Base-by-base conservation (phyloP, 192 early-diverging fungal genomes). In the Coemansia umbellata region DNA sequence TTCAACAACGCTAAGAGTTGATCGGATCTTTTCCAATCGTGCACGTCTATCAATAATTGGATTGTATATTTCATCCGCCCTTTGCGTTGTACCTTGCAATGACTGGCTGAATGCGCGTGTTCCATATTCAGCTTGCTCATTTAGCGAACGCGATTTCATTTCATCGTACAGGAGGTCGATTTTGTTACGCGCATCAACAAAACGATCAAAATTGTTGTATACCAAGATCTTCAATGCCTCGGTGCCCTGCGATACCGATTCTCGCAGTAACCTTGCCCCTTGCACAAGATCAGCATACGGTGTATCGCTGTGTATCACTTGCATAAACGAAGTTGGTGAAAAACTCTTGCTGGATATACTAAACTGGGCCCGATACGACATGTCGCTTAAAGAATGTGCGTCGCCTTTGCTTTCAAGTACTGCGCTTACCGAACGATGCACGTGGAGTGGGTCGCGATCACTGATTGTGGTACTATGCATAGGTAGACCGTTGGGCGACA, bases 191-290 rank as follows among this genome's bases (percentile, higher is more conserved):
- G 95, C 93, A 33, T 82, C 88, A 8, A 98, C 94, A 67, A 98
- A 98, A 31, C 92, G 85, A 62, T 95, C 92, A 81, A 98, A 98
- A 65, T 98, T 91, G 52, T 88, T 89, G 64, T 96, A 91, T 36
- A 98, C 95, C 19, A 95, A 64, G 26, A 83, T 85, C 55, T 92
- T 93, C 15, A 94, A 78, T 1, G 87, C 89, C 37, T 94, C 93
- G 0, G 85, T 80, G n/a, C 90, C 83, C 52, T 93, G 84, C 37
- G 86, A 84, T 24, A 94, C 88, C 5, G 85, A 81, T 47, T 66
- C 69, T 41, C 86, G 78, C 24, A 98, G 69, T 5, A 73, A 69
- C 26, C 87, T 66, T n/a, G 85, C 81, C 3, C 94, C 95, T 17
- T 64, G 55, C 30, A 87, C 83, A 31, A 98, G 74, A 17, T 96